Conservation (phyloP, 176 grass and related monocot species). For the Ensete ventricosum region DNA sequence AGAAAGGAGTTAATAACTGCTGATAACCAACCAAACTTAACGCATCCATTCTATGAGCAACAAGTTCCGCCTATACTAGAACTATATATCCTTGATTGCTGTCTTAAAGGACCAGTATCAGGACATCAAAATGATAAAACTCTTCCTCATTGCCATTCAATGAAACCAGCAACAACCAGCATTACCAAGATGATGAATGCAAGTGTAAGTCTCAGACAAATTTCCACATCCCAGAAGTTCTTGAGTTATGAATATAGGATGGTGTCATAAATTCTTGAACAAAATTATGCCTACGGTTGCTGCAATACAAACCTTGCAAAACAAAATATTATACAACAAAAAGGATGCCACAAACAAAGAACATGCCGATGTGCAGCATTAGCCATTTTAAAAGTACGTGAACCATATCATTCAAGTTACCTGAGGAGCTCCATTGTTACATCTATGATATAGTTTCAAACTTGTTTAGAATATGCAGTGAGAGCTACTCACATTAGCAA, state of each 20-base stretch:
- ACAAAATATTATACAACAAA: no score
- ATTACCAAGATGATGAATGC: background rate
- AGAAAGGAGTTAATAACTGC: background rate
- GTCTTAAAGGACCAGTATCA: no score
- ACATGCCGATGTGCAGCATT: no score
- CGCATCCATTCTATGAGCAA: background rate
- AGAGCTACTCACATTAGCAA: no score
- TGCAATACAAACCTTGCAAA: background rate
- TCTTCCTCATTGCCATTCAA: background rate
- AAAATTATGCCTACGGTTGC: background rate
- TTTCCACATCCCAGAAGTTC: background rate
- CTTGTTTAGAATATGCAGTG: no score
- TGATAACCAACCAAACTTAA: background rate
- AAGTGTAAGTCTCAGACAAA: background rate
- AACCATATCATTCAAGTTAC: no score
- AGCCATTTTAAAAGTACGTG: no score
- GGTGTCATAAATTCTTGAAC: background rate
- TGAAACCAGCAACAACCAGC: background rate
- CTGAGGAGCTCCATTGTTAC: no score
- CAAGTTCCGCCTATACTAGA: no score
- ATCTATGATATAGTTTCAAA: no score
- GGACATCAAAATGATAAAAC: background rate
- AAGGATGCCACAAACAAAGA: no score
- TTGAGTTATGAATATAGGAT: background rate
- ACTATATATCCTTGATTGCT: no score